Base-by-base conservation (phyloP, 2,329 filamentous ascomycete species). In the Cladosporium oxysporum region DNA sequence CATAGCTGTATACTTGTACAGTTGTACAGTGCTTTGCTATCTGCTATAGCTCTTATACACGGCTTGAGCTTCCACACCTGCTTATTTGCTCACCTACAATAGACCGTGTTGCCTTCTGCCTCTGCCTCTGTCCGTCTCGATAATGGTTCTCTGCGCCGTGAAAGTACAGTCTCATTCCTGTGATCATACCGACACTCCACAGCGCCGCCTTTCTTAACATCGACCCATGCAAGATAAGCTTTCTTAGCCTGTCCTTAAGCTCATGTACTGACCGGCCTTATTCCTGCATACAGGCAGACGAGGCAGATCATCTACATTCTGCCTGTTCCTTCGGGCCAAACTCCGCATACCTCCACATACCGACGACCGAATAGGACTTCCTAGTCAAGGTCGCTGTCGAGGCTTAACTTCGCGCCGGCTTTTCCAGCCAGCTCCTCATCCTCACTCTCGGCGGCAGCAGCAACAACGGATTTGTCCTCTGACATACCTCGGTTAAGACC, bases 331-430 rank as follows among this genome's bases (percentile, higher is more conserved):
- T 26, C 18, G 21, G 37, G 21, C 28, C 57, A 16, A n/a, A 29
- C 2, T 59, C 33, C 37, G 4, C 12, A 41, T 28, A 10, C 23
- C 57, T 47, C 57, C 57, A 59, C 57, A 59, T 59, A 29, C 57
- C 57, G 57, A 47, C 41, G 41, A 14, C 31, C 28, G 21, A 31
- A 5, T 28, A 29, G n/a, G 11, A 21, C 31, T 59, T 59, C 28
- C 21, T 53, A 62, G 16, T 53, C 59, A 14, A 62, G 59, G 29
- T 62, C 59, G 21, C 59, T 62, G 29, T 62, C 59, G 10, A 61
- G 58, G 18, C 33, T 49, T 23, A 61, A 21, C 7, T 21, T 31
- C 14, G 58, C 58, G 8, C 58, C 58, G 2, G 58, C 41, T 31
- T 49, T 61, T 8, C 58, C 41, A 31, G 58, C 58, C 26, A 61